Evolutionary conservation across 2,329 filamentous ascomycete species (phyloP).

Genomic region (Trichocomaceae sp.): DNA sequence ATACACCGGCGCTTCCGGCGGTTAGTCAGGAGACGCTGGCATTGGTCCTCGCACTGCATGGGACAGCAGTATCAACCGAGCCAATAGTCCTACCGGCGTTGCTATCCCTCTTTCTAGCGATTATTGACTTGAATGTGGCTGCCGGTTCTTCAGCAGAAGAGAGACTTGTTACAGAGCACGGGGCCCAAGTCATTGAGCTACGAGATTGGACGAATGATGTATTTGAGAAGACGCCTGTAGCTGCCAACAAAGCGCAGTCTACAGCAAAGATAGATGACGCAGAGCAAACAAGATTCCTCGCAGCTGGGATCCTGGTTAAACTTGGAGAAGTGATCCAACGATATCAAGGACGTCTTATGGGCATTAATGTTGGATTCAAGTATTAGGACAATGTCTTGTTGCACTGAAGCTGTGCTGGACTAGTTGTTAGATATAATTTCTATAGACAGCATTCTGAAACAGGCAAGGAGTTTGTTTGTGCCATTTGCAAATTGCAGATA

Average conservation of each 20-base stretch:
- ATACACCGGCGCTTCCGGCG: conserved; percentile 66
- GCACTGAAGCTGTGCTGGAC: background rate
- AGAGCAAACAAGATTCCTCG: conserved; percentile 48
- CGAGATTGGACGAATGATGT: conserved; percentile 76
- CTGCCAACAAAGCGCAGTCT: conserved; percentile 60
- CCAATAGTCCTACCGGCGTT: conserved; percentile 64
- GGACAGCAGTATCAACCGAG: conserved; percentile 50
- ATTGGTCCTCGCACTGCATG: conserved; percentile 65
- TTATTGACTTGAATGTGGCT: conserved; percentile 69
- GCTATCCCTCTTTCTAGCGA: conserved; percentile 68
- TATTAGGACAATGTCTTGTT: conserved; percentile 21
- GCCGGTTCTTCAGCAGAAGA: conserved; percentile 50
- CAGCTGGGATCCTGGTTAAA: conserved; percentile 74
- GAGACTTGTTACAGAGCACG: conserved; percentile 65
- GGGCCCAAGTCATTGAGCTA: conserved; percentile 74
- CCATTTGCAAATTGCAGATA: background rate
- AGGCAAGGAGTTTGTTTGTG: background rate
- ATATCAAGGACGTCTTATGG: conserved; percentile 70
- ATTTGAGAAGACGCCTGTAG: conserved; percentile 53
- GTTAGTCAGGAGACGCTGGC: conserved; percentile 81
- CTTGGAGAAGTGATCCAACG: conserved; percentile 75
- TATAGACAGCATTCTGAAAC: background rate
- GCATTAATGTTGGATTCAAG: conserved; percentile 51
- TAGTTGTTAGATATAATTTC: background rate
- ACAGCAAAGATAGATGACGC: conserved; percentile 45